Percentiles rank a stretch among this genome's conserved stretches.
These are phyloP conservation scores for Rosa chinensis DNA, from an alignment of 306 rosid genomes.

Conservation along the genomic window DNA sequence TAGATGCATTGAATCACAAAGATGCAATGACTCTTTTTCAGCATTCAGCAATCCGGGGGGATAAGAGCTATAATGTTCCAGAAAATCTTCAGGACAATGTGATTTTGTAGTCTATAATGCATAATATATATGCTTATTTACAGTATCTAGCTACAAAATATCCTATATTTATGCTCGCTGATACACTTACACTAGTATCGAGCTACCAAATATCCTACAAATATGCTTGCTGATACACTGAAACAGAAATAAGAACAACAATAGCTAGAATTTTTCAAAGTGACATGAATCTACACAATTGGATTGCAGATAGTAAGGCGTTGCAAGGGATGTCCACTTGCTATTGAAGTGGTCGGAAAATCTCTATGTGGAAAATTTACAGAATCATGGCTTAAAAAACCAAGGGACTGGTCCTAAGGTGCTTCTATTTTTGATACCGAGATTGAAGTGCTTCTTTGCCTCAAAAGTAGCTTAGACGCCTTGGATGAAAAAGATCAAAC, in stretches of 20 bases:
- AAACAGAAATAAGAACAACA: neutral
- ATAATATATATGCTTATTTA: neutral
- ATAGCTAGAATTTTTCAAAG: neutral
- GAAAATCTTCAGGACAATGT: neutral
- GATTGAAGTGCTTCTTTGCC: conserved; percentile 28
- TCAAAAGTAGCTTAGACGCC: conserved; percentile 44
- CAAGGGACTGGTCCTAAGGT: conserved; percentile 25
- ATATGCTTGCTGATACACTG: neutral
- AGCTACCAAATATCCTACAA: no score
- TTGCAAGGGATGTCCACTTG: conserved; percentile 55
- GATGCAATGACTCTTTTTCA: conserved; percentile 47
- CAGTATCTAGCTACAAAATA: no score
- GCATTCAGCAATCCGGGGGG: conserved; percentile 36
- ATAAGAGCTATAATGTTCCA: neutral
- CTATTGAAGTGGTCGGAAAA: conserved; percentile 38
- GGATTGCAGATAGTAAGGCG: conserved; percentile 49
- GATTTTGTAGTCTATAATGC: neutral
- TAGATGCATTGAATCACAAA: conserved; percentile 37
- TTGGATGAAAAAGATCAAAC: conserved; percentile 13
- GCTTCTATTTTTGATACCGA: conserved; percentile 30
- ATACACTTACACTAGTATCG: neutral
- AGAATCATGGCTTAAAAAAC: conserved; percentile 33
- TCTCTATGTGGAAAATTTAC: conserved; percentile 28
- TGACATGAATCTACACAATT: neutral
- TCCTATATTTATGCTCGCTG: conserved; percentile 14